Evolutionary conservation across 352 stramenopile genomes (phyloP), one percentile per base, ranked within the genome.

Genomic region (Hyaloperonospora brassicae): DNA sequence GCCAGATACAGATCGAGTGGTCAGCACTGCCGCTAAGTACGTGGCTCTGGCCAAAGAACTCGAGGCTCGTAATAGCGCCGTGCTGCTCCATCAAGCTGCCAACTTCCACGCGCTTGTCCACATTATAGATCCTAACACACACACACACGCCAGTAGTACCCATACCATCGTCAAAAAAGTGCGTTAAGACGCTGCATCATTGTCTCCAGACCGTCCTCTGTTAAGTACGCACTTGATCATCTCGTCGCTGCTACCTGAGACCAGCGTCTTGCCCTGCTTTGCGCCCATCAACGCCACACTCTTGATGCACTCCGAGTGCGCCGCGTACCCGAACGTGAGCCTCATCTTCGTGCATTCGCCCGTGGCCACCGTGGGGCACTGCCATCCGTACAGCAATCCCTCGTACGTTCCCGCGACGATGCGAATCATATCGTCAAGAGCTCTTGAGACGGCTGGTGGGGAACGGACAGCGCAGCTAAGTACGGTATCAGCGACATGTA

Each of bases 1-100:
- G 83, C 86, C 86, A 95, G 44, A 95, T 92, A 46, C 82, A 93
- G 50, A 95, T 92, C 30, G 82, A 90, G 51, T 92, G 83, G 73
- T 95, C 86, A 9, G 76, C 78, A 47, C 84, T 92, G 25, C 82
- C 86, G 42, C 86, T 95, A 41, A 95, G 79, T 53, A 95, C 61
- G 62, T 94, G 79, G 56, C 77, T 92, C 58, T 92, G 73, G 8
- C 83, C 77, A 55, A 89, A 92, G 58, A 93, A 93, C 63, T 89
- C 82, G 53, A 95, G 66, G 55, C 76, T 86, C 56, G 81, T 93
- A 62, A 95, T 84, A 45, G 82, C 79, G 40, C 82, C 83, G 50
- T 86, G 80, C 64, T 93, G 84, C 59, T 93, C 80, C 81, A 93
- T 93, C 30, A 93, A 59, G 34, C 73, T 90, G 48, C 84, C 84